Percentiles rank a stretch among this genome's conserved stretches.
These are phyloP conservation scores for Striga hermonthica DNA, from an alignment of 305 asterid species.

Conservation along the genomic window DNA sequence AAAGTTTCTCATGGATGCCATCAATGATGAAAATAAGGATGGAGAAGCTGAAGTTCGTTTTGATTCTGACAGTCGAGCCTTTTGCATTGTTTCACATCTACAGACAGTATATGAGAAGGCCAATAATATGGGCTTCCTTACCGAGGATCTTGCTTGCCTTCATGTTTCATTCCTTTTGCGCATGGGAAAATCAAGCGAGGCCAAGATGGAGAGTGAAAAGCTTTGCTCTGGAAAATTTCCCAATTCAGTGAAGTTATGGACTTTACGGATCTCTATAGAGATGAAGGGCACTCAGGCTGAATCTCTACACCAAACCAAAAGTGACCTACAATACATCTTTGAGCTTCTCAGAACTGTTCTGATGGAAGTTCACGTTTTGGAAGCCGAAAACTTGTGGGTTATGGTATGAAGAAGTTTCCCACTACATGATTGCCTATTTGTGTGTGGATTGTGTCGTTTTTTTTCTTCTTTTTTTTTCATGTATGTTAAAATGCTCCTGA, in stretches of 20 bases:
- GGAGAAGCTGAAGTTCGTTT: constrained; percentile 36
- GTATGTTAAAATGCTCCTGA: not conserved
- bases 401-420: constrained; percentile 54
- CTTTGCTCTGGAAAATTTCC: constrained; percentile 59
- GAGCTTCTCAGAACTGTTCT: constrained; percentile 53
- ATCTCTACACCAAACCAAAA: constrained; percentile 43
- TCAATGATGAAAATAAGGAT: constrained; percentile 31
- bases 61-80: constrained; percentile 31
- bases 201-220: constrained; percentile 51
- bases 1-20: constrained; percentile 61
- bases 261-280: constrained; percentile 61
- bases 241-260: constrained; percentile 59
- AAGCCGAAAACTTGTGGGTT: constrained; percentile 74
- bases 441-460: not conserved
- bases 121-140: constrained; percentile 53
- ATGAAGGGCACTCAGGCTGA: constrained; percentile 39
- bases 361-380: constrained; percentile 47
- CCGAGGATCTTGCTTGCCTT: constrained; percentile 72
- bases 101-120: constrained; percentile 62
- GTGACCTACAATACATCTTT: constrained; percentile 43
- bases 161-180: constrained; percentile 64
- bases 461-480: not conserved
- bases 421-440: not conserved
- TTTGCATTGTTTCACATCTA: constrained; percentile 58
- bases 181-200: constrained; percentile 57